These are phyloP conservation scores for Colletotrichum sojae DNA, from an alignment of 2,329 filamentous ascomycete genomes.

Conservation along the genomic window DNA sequence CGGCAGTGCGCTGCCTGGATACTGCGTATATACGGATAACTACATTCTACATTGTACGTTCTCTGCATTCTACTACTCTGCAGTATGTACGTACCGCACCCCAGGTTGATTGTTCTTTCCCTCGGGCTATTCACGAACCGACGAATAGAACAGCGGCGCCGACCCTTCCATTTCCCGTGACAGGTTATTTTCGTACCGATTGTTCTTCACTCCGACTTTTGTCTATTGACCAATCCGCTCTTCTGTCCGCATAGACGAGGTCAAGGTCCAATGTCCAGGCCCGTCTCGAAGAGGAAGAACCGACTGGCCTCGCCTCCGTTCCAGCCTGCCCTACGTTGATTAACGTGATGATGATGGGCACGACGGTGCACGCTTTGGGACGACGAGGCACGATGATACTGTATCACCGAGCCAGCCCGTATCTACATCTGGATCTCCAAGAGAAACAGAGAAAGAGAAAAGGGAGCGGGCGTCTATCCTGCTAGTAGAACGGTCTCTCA, in stretches of 20 bases:
- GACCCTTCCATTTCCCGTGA: conserved; percentile 18
- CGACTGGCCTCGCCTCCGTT: neutral
- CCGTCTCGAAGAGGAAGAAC: neutral
- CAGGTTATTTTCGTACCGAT: conserved; percentile 32
- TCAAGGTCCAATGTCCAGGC: neutral
- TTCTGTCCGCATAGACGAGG: conserved; percentile 1
- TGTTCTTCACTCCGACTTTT: neutral
- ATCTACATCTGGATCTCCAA: no score
- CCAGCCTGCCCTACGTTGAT: conserved; percentile 23
- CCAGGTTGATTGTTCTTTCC: conserved; percentile 2
- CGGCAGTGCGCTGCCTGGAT: no score
- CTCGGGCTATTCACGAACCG: no score
- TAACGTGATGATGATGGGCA: conserved; percentile 20
- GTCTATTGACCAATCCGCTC: conserved; percentile 3
- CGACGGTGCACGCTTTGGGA: conserved; percentile 6
- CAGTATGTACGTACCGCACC: neutral
- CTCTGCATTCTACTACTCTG: no score
- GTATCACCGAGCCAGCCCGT: neutral
- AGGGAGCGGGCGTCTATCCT: no score
- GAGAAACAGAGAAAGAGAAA: no score
- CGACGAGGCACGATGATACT: neutral
- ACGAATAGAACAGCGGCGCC: neutral
- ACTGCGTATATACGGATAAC: no score
- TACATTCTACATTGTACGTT: no score
- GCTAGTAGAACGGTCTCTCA: neutral